Evolutionary conservation across 768 basidiomycete species (phyloP), one percentile per base, ranked within the genome.

Genomic region (Suillus brevipes): DNA sequence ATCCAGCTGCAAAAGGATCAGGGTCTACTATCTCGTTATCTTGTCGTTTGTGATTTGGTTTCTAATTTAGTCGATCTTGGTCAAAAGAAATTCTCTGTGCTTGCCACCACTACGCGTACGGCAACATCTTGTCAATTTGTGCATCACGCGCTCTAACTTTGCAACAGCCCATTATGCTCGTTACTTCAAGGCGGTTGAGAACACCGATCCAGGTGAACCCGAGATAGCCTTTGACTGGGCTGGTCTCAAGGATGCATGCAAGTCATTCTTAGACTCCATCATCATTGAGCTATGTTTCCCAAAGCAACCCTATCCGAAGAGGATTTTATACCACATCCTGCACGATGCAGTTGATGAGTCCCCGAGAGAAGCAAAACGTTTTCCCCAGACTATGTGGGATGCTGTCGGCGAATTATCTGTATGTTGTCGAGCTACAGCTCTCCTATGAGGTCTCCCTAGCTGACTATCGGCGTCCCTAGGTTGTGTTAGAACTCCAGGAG

Each of bases 271-370:
- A 58, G 92, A 94, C 74, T 92, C 91, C 0, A 90, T 94, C 64
- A 84, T 95, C 66, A 85, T 94, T 65, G 93, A 95, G 72, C 77
- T 95, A 7, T 91, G 89, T 70, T 88, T 94, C 67, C 92, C 93
- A 6, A 78, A 81, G 56, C 87, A 87, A 3, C 79, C 81, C 0
- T 91, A 90, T 75, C 89, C 91, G 6, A 86, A 84, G 72, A 81
- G 83, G 60, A 79, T 93, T 50, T 73, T 95, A 31, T 87, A 86
- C 69, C 82, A 85, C 64, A 83, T 91, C 34, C 80, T 95, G 34
- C 84, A 83, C 60, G 91, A 94, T 50, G 87, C 89, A 12, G 79
- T 90, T 14, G 84, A 88, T 13, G 92, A 93, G 75, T 83, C 88
- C 4, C 91, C 91, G 1, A 83, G 80, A 58, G 91, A 92, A 64